These are phyloP conservation scores for Calcarisporium arbuscula DNA, from an alignment of 2,329 filamentous ascomycete genomes.

Conservation along the genomic window DNA sequence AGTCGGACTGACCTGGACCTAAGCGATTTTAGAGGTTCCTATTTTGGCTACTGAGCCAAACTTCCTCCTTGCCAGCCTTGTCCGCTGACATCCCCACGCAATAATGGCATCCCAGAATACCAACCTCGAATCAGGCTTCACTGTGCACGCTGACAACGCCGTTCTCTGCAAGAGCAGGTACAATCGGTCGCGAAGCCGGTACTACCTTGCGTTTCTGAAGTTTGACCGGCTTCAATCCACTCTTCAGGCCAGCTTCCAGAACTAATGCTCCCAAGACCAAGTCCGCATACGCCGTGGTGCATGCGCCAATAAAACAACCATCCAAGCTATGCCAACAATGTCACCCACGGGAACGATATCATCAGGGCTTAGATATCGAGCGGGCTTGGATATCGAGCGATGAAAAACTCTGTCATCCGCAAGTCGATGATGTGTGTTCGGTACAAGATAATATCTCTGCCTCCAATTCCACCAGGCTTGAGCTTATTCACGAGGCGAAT, in stretches of 20 bases:
- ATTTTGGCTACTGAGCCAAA: slow-evolving; percentile 37
- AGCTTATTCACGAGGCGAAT: slow-evolving; percentile 33
- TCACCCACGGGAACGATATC: slow-evolving; percentile 32
- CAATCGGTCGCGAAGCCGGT: slow-evolving; percentile 30
- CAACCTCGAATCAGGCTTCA: slow-evolving; percentile 32
- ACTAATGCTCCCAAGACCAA: slow-evolving; percentile 33
- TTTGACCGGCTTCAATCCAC: slow-evolving; percentile 20
- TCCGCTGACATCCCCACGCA: slow-evolving; percentile 38
- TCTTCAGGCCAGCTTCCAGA: slow-evolving; percentile 28
- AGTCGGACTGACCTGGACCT: slow-evolving; percentile 20
- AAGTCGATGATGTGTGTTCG: slow-evolving; percentile 30
- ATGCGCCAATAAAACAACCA: slow-evolving; percentile 38
- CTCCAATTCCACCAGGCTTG: slow-evolving; percentile 30
- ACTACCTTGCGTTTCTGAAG: slow-evolving; percentile 33
- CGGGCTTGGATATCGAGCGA: slow-evolving; percentile 34
- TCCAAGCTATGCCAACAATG: slow-evolving; percentile 25
- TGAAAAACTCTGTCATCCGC: slow-evolving; percentile 25
- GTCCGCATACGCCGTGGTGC: slow-evolving; percentile 38
- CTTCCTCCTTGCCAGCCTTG: slow-evolving; percentile 29
- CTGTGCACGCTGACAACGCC: slow-evolving; percentile 30
- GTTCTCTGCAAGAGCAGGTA: slow-evolving; percentile 22
- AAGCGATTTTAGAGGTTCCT: slow-evolving; percentile 38
- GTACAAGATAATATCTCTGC: slow-evolving; percentile 41
- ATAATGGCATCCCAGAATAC: slow-evolving; percentile 34
- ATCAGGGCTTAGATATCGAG: too few relatives aligned